Percentiles rank a stretch among this genome's conserved stretches.
Conservation (phyloP, 441 rosid species). For the Metrosideros polymorpha region DNA sequence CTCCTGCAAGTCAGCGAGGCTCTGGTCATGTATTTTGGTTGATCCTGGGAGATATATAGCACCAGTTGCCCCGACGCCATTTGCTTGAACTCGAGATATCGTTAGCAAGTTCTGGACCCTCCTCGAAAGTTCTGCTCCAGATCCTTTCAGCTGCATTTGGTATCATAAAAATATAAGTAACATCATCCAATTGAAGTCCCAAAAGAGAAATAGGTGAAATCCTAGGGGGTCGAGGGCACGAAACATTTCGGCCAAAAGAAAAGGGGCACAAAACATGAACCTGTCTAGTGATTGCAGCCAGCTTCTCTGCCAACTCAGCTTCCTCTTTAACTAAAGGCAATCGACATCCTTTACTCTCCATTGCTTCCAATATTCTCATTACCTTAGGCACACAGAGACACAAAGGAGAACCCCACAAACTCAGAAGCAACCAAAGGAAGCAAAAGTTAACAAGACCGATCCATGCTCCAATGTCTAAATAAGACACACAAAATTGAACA, state of each 20-base stretch:
- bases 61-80: conserved; percentile 49
- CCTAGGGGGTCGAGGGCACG: not conserved
- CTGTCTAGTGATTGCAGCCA: conserved; percentile 77
- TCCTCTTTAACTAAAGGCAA: conserved; percentile 85
- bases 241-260: not conserved
- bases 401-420: not conserved
- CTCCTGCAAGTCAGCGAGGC: conserved; percentile 98
- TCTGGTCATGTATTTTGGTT: conserved; percentile 90
- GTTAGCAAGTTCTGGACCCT: conserved; percentile 81
- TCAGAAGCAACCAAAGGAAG: not conserved
- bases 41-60: conserved; percentile 87
- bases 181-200: not conserved
- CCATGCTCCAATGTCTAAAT: not conserved
- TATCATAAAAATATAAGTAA: not conserved
- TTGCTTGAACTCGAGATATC: conserved; percentile 67
- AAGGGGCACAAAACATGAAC: conserved; percentile 18
- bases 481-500: not conserved
- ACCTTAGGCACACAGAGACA: conserved; percentile 26
- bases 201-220: not conserved
- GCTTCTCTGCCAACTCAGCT: conserved; percentile 84
- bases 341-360: conserved; percentile 85
- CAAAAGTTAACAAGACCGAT: not conserved
- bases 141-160: conserved; percentile 78
- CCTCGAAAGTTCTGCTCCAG: conserved; percentile 94
- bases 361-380: conserved; percentile 88